Evolutionary conservation across 169 alveolate species (phyloP).

Genomic region (Toxoplasma gondii): DNA sequence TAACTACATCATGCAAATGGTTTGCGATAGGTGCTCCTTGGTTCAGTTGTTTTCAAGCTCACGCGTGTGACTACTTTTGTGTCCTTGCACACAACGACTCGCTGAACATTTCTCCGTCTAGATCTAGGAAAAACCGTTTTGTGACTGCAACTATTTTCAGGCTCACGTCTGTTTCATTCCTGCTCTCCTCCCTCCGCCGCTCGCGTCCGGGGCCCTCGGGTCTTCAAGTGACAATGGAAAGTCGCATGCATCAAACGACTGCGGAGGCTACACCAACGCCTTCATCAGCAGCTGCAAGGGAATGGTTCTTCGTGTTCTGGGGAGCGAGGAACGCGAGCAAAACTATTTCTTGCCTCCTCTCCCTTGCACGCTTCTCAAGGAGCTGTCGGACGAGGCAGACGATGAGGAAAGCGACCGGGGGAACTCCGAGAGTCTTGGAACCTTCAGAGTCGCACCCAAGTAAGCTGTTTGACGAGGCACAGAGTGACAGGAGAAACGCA

Average conservation of each 20-base stretch:
- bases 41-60: too few species aligned
- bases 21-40: too few species aligned
- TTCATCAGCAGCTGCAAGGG: too few species aligned
- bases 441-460: conserved; percentile 24
- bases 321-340: background rate
- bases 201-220: background rate
- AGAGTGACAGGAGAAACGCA: too few species aligned
- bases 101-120: too few species aligned
- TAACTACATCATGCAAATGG: too few species aligned
- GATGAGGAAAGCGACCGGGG: background rate
- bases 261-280: too few species aligned
- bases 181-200: background rate
- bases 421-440: background rate
- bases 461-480: background rate
- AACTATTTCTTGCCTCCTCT: background rate
- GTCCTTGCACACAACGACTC: too few species aligned
- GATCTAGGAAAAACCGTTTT: too few species aligned
- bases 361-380: conserved; percentile 5
- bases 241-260: too few species aligned
- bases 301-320: background rate
- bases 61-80: too few species aligned
- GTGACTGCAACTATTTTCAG: background rate
- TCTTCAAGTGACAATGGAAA: too few species aligned
- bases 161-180: conserved; percentile 15
- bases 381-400: background rate